These are phyloP conservation scores for Stygiomarasmius scandens DNA, from an alignment of 1,284 basidiomycete species.

Conservation along the genomic window DNA sequence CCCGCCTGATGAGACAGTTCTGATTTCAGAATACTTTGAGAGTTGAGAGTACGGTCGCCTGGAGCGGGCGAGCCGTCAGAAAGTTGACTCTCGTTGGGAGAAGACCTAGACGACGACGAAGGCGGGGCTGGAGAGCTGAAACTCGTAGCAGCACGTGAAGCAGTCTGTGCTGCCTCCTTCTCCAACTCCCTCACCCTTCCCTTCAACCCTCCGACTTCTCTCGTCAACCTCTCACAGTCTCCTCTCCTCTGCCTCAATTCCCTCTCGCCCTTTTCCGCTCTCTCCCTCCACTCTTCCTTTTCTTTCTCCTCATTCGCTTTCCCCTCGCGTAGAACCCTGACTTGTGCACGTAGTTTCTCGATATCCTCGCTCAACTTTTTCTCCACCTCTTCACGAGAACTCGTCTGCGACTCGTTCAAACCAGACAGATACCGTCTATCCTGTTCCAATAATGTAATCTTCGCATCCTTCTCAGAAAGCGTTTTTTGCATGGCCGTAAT, in stretches of 20 bases:
- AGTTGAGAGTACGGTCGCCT: conserved; percentile 25
- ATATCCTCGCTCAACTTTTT: conserved; percentile 47
- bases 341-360: conserved; percentile 56
- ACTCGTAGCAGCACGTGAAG: too few relatives aligned
- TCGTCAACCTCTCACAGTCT: background rate
- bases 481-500: conserved; percentile 65
- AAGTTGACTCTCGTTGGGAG: conserved; percentile 13
- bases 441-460: conserved; percentile 61
- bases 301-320: conserved; percentile 8
- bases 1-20: conserved; percentile 66
- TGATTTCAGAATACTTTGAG: conserved; percentile 54
- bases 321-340: conserved; percentile 1
- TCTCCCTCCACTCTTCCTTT: conserved; percentile 17
- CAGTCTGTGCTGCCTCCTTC: background rate
- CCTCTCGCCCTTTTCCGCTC: conserved; percentile 3
- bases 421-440: conserved; percentile 66
- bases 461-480: conserved; percentile 58
- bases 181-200: background rate
- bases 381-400: conserved; percentile 63
- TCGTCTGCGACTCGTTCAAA: conserved; percentile 42
- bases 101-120: background rate
- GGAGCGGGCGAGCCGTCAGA: conserved; percentile 16
- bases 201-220: background rate
- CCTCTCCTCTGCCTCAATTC: background rate
- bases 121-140: too few relatives aligned